Base-by-base conservation (phyloP, 179 eudicot genomes). In the Drosera spatulata region DNA sequence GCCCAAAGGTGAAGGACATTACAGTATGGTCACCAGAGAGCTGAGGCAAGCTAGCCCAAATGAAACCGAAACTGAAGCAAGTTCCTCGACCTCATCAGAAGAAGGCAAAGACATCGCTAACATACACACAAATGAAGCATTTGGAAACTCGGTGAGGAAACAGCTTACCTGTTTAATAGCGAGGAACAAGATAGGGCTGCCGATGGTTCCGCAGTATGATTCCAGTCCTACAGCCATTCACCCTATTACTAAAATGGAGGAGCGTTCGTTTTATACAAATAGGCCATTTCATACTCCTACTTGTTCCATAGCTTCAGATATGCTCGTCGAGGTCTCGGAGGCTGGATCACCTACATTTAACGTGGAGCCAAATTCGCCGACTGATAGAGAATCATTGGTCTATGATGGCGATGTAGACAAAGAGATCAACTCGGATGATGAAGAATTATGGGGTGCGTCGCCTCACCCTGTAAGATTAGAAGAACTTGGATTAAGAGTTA, bases 251-350 rank as follows among this genome's bases (percentile, higher is more conserved):
- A 60, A 57, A 60, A 61, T 42, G 11, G 73, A 69, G 44, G 74
- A 74, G 39, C 67, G 57, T 33, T 62, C 72, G 22, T 68, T 68
- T 14, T 71, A 63, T 49, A 41, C 73, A 4, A 55, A 62, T 33
- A 69, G 65, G 58, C 55, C 64, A 41, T 11, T 56, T 15, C 62
- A 49, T 33, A 59, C 66, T 3, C 77, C 69, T 10, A 60, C 73
- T 10, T 69, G 64, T 61, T 93, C 99, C 1, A 77, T 86, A 9
- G 96, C 95, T 57, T 93, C 96, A 2, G 96, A 93, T 61, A 60
- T 93, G 84, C 95, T 80, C 52, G 99, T 88, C 2, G 99, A 89
- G 79, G 74, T 86, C 41, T 89, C 96, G 2, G 96, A 91, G 40
- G 62, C 70, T 3, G 73, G 88, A 39, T 86, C 96, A 6, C 82